phyloP scores from a whole-genome alignment of 148 eudicot genomes.

The Pouteria glomerata region DNA sequence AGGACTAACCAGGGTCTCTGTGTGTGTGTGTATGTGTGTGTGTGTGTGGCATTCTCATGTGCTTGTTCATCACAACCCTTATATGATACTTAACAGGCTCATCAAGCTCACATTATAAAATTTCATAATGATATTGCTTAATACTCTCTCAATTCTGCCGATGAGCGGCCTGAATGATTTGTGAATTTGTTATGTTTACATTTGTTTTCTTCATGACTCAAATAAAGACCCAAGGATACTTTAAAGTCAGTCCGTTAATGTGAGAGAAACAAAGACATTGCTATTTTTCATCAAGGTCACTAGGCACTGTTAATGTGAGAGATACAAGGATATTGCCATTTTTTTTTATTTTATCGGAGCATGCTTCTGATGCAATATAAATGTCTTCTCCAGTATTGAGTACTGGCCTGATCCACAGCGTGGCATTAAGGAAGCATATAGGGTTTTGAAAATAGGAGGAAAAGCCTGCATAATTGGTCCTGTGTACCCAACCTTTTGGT shows the following conservation, averaged over 20 bases:
- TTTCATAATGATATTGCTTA: not conserved
- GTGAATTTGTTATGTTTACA: not conserved
- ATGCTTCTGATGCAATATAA: not conserved
- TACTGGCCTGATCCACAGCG: slow-evolving; percentile 97
- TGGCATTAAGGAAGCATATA: slow-evolving; percentile 90
- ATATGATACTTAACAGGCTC: not conserved
- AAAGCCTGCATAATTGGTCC: slow-evolving; percentile 89
- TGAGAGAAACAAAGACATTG: not conserved
- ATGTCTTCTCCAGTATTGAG: slow-evolving; percentile 49
- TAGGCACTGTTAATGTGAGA: not conserved
- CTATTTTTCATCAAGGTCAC: no score
- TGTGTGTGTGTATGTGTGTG: no score
- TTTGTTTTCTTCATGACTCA: no score
- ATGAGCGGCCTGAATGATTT: not conserved
- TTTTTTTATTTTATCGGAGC: no score
- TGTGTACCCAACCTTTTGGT: slow-evolving; percentile 80
- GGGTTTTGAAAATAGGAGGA: slow-evolving; percentile 73
- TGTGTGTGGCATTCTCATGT: no score
- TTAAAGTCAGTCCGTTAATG: not conserved
- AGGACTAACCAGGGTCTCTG: not conserved
- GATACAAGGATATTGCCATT: no score
- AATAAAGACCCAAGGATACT: no score
- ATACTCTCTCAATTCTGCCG: not conserved
- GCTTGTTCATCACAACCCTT: no score
- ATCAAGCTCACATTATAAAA: not conserved